Conservation (phyloP, 306 rosid species). For the Castanea sativa region DNA sequence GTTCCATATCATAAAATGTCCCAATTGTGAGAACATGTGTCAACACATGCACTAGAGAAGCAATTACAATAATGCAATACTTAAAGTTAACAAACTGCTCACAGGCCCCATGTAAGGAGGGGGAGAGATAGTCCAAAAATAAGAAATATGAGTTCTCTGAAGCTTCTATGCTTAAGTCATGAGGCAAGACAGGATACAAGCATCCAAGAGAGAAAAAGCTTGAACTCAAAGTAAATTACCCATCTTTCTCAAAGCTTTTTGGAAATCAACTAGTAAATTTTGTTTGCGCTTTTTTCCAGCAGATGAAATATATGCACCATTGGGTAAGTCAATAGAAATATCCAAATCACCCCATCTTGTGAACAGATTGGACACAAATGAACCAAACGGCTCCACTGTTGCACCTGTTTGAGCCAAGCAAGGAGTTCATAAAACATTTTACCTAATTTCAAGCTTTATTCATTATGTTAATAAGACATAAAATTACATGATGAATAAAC, state of each 20-base stretch:
- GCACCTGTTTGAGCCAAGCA: constrained; percentile 68
- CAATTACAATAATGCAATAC: not conserved
- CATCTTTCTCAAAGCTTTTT: constrained; percentile 47
- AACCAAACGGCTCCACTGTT: constrained; percentile 90
- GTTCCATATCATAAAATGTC: not conserved
- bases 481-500: not conserved
- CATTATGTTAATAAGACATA: constrained; percentile 5
- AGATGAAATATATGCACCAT: constrained; percentile 57
- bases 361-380: constrained; percentile 79
- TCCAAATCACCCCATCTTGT: constrained; percentile 90
- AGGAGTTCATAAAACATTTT: constrained; percentile 17
- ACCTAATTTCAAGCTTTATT: not conserved
- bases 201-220: not conserved
- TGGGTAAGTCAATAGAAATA: constrained; percentile 64
- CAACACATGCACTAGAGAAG: not conserved
- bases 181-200: constrained; percentile 1
- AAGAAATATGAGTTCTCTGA: constrained; percentile 9
- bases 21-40: not conserved
- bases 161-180: not conserved
- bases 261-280: constrained; percentile 44
- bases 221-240: constrained; percentile 47
- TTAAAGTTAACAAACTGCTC: not conserved
- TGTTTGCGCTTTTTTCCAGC: constrained; percentile 62
- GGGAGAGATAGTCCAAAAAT: not conserved
- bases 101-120: not conserved